These are phyloP conservation scores for Yamadazyma sp. DNA, from an alignment of 805 yeast species.

Conservation along the genomic window DNA sequence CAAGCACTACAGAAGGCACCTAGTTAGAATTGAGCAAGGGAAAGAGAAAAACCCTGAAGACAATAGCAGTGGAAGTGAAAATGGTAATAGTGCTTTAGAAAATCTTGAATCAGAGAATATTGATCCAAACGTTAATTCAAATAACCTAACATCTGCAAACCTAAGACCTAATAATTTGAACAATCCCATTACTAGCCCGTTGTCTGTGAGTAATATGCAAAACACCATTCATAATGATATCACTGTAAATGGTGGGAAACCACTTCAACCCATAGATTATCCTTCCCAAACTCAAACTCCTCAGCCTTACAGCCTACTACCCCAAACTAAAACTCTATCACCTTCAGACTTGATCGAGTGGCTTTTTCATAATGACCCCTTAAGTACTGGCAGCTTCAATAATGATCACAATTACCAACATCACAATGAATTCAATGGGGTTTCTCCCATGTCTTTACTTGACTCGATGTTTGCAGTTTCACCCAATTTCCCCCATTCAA, in stretches of 20 bases:
- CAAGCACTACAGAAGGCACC: constrained; percentile 20
- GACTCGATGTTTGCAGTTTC: constrained; percentile 17
- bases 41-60: not conserved
- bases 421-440: constrained; percentile 9
- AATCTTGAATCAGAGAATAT: not conserved
- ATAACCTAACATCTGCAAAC: not conserved
- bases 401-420: not conserved
- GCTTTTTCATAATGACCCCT: constrained; percentile 23
- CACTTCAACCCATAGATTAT: not conserved
- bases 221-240: not conserved
- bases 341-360: constrained; percentile 31
- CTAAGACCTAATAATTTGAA: not conserved
- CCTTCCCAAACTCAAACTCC: not conserved
- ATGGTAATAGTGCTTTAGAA: not conserved
- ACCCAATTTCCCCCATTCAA: constrained; percentile 19
- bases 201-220: not conserved
- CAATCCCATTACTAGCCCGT: too few relatives aligned
- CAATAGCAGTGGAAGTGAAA: not conserved
- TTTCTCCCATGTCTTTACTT: constrained; percentile 17
- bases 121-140: not conserved
- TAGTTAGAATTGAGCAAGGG: constrained; percentile 1
- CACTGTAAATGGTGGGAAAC: not conserved
- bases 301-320: not conserved
- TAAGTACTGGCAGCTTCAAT: constrained; percentile 1
- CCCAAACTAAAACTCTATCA: constrained; percentile 13